A percentile compares a stretch with the other conserved stretches of the same genome.
Evolutionary conservation across 2,329 filamentous ascomycete genomes (phyloP).

Genomic region (Dichotomopilus funicola): DNA sequence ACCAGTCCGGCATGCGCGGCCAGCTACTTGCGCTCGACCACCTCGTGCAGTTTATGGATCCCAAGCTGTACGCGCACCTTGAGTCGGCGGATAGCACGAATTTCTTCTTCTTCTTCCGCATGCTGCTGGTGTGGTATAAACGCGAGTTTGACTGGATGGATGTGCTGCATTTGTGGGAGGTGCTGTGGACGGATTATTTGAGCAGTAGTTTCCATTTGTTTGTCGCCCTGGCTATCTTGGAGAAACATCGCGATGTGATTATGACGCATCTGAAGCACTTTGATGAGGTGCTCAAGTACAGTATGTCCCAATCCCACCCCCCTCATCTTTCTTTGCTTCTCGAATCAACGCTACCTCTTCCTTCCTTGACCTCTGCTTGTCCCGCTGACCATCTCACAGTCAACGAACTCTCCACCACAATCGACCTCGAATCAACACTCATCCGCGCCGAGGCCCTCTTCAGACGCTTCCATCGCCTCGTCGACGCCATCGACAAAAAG

Average conservation of each 20-base stretch:
- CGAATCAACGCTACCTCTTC: background rate
- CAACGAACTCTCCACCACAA: conserved; percentile 89
- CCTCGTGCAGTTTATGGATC: conserved; percentile 93
- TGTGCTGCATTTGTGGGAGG: conserved; percentile 83
- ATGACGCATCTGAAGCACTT: conserved; percentile 92
- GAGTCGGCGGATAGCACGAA: conserved; percentile 91
- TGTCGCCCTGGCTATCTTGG: conserved; percentile 84
- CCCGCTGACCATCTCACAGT: conserved; percentile 43
- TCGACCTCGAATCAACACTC: conserved; percentile 81
- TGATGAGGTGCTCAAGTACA: conserved; percentile 94
- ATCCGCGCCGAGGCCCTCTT: conserved; percentile 86
- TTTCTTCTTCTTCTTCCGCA: conserved; percentile 99
- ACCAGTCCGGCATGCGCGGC: conserved; percentile 91
- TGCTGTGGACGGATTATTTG: conserved; percentile 86
- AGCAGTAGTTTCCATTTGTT: conserved; percentile 92
- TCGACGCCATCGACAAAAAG: conserved; percentile 90
- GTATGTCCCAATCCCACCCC: conserved; percentile 44
- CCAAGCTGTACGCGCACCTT: conserved; percentile 84
- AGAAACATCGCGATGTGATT: conserved; percentile 94
- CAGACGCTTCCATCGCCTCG: conserved; percentile 75
- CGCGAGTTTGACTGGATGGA: conserved; percentile 90
- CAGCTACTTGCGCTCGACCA: conserved; percentile 90
- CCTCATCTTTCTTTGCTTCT: background rate
- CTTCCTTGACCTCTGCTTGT: background rate
- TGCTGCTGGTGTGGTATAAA: conserved; percentile 98